Conservation (phyloP, 208 protist species). For the Vickermania ingenoplastis region DNA sequence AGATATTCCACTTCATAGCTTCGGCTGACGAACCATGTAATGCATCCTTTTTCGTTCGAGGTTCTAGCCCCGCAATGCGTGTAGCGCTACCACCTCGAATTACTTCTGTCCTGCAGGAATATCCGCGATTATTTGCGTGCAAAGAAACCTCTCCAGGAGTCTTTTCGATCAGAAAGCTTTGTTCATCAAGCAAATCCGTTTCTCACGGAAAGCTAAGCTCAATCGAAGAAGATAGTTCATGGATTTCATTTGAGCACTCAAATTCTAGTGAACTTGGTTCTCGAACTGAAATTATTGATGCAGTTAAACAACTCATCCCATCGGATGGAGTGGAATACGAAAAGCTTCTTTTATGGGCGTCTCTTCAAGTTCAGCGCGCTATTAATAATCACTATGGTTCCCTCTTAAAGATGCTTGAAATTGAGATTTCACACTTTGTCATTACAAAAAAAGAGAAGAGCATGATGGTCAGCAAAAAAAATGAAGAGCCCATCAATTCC, state of each 20-base stretch:
- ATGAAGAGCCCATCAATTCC: too few species aligned
- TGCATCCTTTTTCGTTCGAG: slow-evolving; percentile 45
- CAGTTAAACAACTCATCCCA: slow-evolving; percentile 46
- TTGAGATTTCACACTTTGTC: slow-evolving; percentile 3
- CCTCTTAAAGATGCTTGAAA: slow-evolving; percentile 47
- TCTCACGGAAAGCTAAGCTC: neutral
- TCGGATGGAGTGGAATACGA: slow-evolving; percentile 41
- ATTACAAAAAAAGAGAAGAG: slow-evolving; percentile 1
- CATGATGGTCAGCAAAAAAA: too few species aligned
- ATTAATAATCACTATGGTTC: slow-evolving; percentile 57
- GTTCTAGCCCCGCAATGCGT: slow-evolving; percentile 73
- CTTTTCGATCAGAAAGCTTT: slow-evolving; percentile 53
- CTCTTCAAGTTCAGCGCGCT: slow-evolving; percentile 54
- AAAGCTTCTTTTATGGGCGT: slow-evolving; percentile 66
- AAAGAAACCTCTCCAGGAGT: slow-evolving; percentile 66
- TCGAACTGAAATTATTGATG: slow-evolving; percentile 22
- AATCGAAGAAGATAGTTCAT: slow-evolving; percentile 10
- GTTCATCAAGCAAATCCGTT: neutral
- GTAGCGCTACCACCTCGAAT: slow-evolving; percentile 60
- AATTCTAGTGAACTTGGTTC: neutral
- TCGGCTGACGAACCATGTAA: slow-evolving; percentile 53
- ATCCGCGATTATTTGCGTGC: slow-evolving; percentile 66
- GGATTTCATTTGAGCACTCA: neutral
- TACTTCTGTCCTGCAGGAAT: slow-evolving; percentile 49
- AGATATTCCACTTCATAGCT: slow-evolving; percentile 74